Conservation (phyloP, 139 green algal species). For the Monoraphidium neglectum region DNA sequence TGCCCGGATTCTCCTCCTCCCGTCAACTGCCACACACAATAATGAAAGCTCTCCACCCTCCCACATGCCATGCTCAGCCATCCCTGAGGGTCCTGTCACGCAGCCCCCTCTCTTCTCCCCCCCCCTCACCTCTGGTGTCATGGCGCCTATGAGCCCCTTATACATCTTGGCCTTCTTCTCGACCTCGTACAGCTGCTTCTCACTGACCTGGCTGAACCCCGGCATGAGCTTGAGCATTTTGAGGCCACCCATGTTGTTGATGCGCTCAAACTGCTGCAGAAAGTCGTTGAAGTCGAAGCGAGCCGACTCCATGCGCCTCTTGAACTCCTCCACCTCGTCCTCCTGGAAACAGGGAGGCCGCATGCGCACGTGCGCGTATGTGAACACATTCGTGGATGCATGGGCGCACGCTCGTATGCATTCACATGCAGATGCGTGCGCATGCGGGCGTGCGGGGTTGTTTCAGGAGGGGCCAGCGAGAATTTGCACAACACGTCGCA, state of each 20-base stretch:
- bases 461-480: no score
- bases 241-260: slow-evolving; percentile 93
- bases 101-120: neutral
- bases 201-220: slow-evolving; percentile 81
- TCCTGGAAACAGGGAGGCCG: no score
- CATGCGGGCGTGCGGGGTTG: no score
- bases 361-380: no score
- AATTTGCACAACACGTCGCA: no score
- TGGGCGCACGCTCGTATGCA: no score
- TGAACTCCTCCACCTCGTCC: slow-evolving; percentile 76
- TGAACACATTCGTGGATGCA: no score
- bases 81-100: neutral
- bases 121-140: slow-evolving; percentile 66
- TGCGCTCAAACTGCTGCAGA: slow-evolving; percentile 91
- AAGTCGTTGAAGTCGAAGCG: slow-evolving; percentile 99
- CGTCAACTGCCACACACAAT: no score
- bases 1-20: no score
- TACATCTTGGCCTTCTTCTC: slow-evolving; percentile 82
- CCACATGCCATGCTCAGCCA: neutral
- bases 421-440: no score
- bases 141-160: slow-evolving; percentile 85
- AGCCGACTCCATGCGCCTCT: slow-evolving; percentile 79
- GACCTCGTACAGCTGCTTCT: slow-evolving; percentile 88
- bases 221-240: slow-evolving; percentile 95
- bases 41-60: neutral